Percentiles rank a stretch among this genome's conserved stretches.
phyloP scores from a whole-genome alignment of 257 asterid genomes.

The Craterostigma plantagineum region DNA sequence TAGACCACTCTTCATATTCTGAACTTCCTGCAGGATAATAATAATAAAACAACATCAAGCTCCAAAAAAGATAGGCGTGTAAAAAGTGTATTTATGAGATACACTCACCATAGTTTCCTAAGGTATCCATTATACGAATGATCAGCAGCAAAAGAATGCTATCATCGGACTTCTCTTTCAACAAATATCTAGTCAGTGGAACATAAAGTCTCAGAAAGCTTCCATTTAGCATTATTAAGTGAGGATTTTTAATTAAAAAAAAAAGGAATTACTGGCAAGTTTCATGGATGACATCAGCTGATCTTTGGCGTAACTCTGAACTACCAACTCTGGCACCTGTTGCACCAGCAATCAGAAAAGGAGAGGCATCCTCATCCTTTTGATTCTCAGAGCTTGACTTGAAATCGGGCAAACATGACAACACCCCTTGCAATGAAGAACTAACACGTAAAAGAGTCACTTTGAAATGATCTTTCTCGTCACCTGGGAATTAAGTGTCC shows the following conservation, averaged over 20 bases:
- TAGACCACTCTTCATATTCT: constrained; percentile 93
- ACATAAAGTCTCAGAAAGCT: constrained; percentile 14
- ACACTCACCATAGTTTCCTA: constrained; percentile 76
- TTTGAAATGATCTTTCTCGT: constrained; percentile 94
- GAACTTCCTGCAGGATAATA: constrained; percentile 54
- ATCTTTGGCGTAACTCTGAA: constrained; percentile 68
- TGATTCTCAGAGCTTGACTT: constrained; percentile 57
- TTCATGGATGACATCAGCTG: constrained; percentile 70
- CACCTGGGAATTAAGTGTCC: constrained; percentile 40
- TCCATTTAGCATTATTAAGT: constrained; percentile 6
- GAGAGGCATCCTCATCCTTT: constrained; percentile 34
- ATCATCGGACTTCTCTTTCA: constrained; percentile 93
- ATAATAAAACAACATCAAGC: constrained; percentile 9
- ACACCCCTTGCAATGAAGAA: constrained; percentile 92
- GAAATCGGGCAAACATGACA: constrained; percentile 97
- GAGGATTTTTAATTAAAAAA: constrained; percentile 9
- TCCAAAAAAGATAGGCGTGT: constrained; percentile 4
- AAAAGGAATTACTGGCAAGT: constrained; percentile 54
- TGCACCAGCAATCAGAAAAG: constrained; percentile 87
- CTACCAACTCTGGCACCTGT: constrained; percentile 86
- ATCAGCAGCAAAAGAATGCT: constrained; percentile 83
- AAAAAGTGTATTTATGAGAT: constrained; percentile 4
- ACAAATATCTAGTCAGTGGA: constrained; percentile 42
- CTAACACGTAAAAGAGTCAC: constrained; percentile 97
- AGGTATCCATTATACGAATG: constrained; percentile 79